A percentile compares a stretch with the other conserved stretches of the same genome.
Conservation (phyloP, 768 basidiomycete genomes). For the Suillus subalutaceus region DNA sequence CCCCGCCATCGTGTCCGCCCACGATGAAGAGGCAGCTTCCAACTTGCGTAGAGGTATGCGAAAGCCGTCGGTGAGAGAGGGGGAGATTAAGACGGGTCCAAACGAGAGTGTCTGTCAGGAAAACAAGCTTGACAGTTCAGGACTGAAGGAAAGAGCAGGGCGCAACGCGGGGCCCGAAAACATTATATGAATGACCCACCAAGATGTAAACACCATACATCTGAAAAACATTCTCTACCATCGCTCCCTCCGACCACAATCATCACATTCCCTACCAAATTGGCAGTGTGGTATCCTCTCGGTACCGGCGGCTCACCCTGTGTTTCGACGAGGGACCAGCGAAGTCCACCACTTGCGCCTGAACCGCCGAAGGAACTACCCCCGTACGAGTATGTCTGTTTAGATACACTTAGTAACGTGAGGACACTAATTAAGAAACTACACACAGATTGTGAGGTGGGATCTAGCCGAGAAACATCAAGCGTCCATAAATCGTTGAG, state of each 20-base stretch:
- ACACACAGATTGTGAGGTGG: slow-evolving; percentile 18
- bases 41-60: slow-evolving; percentile 87
- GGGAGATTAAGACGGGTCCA: slow-evolving; percentile 31
- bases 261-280: slow-evolving; percentile 84
- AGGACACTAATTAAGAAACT: neutral
- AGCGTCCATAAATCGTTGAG: slow-evolving; percentile 90
- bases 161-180: neutral
- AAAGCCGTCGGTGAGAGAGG: slow-evolving; percentile 59
- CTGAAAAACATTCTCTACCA: slow-evolving; percentile 84
- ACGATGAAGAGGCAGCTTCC: slow-evolving; percentile 90
- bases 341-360: slow-evolving; percentile 34
- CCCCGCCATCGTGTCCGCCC: slow-evolving; percentile 83
- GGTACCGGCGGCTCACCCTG: slow-evolving; percentile 57
- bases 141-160: neutral
- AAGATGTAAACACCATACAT: slow-evolving; percentile 85
- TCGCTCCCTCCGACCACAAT: slow-evolving; percentile 91
- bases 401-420: neutral
- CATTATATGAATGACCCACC: slow-evolving; percentile 52
- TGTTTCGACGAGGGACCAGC: slow-evolving; percentile 64
- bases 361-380: slow-evolving; percentile 20
- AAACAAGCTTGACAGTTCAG: neutral
- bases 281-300: slow-evolving; percentile 91
- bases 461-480: slow-evolving; percentile 54
- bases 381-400: slow-evolving; percentile 3
- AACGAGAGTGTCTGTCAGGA: slow-evolving; percentile 25